Evolutionary conservation across 2,329 filamentous ascomycete species (phyloP), one percentile per base, ranked within the genome.

Genomic region (Penicillium hesseltinei): DNA sequence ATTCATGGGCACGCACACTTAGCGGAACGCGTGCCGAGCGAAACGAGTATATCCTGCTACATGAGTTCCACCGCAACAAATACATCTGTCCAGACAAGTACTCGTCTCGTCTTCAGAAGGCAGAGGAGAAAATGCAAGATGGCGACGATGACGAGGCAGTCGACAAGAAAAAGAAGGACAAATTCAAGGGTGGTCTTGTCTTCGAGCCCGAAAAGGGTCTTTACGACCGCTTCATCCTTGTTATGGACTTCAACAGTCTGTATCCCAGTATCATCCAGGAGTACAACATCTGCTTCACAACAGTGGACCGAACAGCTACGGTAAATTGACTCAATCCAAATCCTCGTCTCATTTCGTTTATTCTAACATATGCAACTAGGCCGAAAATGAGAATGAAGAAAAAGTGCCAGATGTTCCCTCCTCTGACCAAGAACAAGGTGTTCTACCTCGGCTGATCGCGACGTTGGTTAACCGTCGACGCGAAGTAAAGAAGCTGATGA

Each of bases 171-270:
- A 99, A 97, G 82, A 99, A 97, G 75, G 95, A 99, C 78, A 99
- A 97, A 76, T 99, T 89, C 81, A 97, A 99, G 80, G 94, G 94
- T 72, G 94, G 95, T 81, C 86, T 99, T 33, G 94, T 99, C 56
- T 97, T 99, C 67, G 94, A 99, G 74, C 94, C 94, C 5, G 92
- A 97, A 73, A 97, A 93, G 75, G 94, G 95, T 19, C 83, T 99
- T 5, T 99, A 99, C 71, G 94, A 99, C 82, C 96, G 95, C 77
- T 97, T 95, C 74, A 90, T 99, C 53, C 84, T 99, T 55, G 95
- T 99, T 75, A 99, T 99, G 95, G 94, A 99, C 81, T 99, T 99
- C 81, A 99, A 99, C 83, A 97, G 92, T 68, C 81, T 99, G 61
- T 99, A 99, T 69, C 94, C 94, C 33, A 97, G 91, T 71, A 97